Evolutionary conservation across 192 early-diverging fungal species (phyloP).

Genomic region (Powellomyces hirtus): DNA sequence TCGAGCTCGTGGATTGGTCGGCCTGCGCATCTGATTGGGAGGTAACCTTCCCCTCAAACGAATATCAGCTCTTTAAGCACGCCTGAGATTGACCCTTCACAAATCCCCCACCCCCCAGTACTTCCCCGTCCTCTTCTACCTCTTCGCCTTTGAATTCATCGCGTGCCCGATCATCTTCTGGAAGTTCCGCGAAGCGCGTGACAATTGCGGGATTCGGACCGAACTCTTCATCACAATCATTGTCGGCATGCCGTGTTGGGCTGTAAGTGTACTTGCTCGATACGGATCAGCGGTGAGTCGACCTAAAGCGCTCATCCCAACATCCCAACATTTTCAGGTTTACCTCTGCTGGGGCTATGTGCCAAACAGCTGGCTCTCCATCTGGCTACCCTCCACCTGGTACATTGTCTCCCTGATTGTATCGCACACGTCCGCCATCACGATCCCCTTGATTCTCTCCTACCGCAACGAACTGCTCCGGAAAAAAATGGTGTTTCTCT

Average conservation of each 20-base stretch:
- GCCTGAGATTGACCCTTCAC: too few relatives aligned
- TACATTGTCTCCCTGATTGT: background rate
- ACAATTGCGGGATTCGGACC: slow-evolving; percentile 15
- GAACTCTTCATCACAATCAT: slow-evolving; percentile 7
- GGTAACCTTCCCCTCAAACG: background rate
- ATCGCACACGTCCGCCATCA: slow-evolving; percentile 6
- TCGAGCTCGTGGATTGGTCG: background rate
- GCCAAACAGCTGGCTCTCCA: background rate
- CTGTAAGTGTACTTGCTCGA: slow-evolving; percentile 17
- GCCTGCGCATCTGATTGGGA: slow-evolving; percentile 15
- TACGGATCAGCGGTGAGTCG: too few relatives aligned
- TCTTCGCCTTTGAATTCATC: background rate
- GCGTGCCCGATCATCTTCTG: slow-evolving; percentile 14
- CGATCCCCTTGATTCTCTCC: slow-evolving; percentile 2
- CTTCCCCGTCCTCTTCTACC: too few relatives aligned
- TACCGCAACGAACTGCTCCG: slow-evolving; percentile 3
- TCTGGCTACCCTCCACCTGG: slow-evolving; percentile 5
- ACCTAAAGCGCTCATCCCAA: too few relatives aligned
- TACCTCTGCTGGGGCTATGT: slow-evolving; percentile 1
- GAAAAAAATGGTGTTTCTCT: background rate
- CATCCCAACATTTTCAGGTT: slow-evolving; percentile 4
- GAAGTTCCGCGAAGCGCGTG: slow-evolving; percentile 12
- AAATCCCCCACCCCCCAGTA: too few relatives aligned
- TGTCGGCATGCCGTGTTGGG: background rate
- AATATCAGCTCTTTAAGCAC: background rate